phyloP scores from a whole-genome alignment of 2,329 filamentous ascomycete genomes.

The Ciborinia camelliae region DNA sequence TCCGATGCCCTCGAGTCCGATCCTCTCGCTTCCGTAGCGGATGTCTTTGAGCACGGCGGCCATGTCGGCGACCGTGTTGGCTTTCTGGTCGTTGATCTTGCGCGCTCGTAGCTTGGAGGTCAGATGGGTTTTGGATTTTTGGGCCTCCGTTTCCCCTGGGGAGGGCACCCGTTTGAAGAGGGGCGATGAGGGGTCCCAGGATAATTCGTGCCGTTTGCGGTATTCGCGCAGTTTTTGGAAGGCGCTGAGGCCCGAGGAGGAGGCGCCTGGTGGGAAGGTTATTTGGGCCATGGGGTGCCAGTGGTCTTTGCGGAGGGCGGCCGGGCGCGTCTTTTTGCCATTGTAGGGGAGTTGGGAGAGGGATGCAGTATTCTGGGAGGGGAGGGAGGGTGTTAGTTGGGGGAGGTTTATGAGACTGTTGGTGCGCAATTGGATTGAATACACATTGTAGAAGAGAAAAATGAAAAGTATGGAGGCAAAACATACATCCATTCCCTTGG shows the following conservation, averaged over 20 bases:
- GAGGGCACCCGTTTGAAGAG: not conserved
- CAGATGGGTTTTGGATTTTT: constrained; percentile 12
- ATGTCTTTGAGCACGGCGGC: constrained; percentile 42
- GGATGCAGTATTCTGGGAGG: constrained; percentile 43
- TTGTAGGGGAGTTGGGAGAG: constrained; percentile 61
- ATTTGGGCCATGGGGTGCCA: constrained; percentile 61
- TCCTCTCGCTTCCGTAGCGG: constrained; percentile 14
- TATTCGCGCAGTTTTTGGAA: constrained; percentile 65
- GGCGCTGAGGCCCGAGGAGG: constrained; percentile 54
- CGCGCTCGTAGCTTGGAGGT: constrained; percentile 45
- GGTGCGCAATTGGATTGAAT: too few relatives aligned
- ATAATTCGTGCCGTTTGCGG: constrained; percentile 58
- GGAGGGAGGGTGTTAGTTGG: not conserved
- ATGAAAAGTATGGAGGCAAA: not conserved
- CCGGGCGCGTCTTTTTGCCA: constrained; percentile 63
- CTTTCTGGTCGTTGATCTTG: constrained; percentile 57
- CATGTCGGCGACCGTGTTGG: constrained; percentile 61
- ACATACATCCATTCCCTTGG: constrained; percentile 38
- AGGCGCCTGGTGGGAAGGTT: constrained; percentile 51
- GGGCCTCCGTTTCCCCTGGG: not conserved
- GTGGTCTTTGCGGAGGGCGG: constrained; percentile 63
- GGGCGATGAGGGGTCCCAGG: constrained; percentile 45
- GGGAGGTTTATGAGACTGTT: not conserved
- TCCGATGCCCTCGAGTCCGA: constrained; percentile 16
- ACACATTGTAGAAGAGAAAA: not conserved